These are phyloP conservation scores for Lasiodiplodia gonubiensis DNA, from an alignment of 2,329 filamentous ascomycete species.

Conservation along the genomic window DNA sequence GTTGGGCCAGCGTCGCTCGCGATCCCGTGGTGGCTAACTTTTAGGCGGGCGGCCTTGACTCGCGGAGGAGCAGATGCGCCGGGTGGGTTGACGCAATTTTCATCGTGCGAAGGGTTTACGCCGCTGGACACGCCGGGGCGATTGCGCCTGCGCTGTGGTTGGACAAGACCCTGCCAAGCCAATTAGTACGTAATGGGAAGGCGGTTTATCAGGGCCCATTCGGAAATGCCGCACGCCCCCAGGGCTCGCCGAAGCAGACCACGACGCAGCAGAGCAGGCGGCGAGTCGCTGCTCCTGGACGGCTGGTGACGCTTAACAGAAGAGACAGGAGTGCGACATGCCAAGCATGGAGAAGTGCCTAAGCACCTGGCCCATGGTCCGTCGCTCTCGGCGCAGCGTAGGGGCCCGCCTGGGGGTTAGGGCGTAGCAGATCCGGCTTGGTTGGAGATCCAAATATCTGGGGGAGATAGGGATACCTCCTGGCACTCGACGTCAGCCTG, in stretches of 20 bases:
- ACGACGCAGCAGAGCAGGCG: background rate
- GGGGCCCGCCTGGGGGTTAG: conserved; percentile 10
- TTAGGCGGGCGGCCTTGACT: background rate
- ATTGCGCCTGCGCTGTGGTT: conserved; percentile 14
- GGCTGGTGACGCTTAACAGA: background rate
- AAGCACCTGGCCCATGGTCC: conserved; percentile 16
- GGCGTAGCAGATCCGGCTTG: conserved; percentile 21
- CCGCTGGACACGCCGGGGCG: conserved; percentile 26
- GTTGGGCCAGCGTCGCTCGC: background rate
- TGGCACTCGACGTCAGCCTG: background rate
- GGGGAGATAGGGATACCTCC: conserved; percentile 21
- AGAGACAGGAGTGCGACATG: conserved; percentile 1
- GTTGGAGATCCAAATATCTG: conserved; percentile 26
- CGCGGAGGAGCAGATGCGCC: background rate
- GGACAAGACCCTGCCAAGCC: conserved; percentile 24
- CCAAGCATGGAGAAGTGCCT: conserved; percentile 17
- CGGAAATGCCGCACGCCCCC: conserved; percentile 14
- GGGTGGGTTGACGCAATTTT: conserved; percentile 22
- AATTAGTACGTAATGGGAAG: conserved; percentile 25
- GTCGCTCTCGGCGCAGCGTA: conserved; percentile 18
- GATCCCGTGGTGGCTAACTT: background rate
- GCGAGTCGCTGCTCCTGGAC: background rate
- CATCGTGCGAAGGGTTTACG: conserved; percentile 14
- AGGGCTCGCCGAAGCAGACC: conserved; percentile 4
- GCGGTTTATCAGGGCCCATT: conserved; percentile 21